A percentile compares a stretch with the other conserved stretches of the same genome.
Evolutionary conservation across 768 basidiomycete species (phyloP).

Genomic region (Amanita subjunquillea): DNA sequence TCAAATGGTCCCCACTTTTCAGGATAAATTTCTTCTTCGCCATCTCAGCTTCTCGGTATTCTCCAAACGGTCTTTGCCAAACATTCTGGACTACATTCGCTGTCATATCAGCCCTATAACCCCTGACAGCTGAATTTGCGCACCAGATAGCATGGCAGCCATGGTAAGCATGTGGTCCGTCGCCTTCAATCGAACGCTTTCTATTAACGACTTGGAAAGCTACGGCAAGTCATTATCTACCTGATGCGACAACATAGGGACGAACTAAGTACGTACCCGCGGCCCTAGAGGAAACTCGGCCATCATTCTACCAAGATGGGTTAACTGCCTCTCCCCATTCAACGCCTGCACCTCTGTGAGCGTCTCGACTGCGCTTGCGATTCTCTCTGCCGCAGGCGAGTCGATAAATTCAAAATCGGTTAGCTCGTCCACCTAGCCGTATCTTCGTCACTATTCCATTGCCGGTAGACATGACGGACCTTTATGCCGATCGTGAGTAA

Average conservation of each 20-base stretch:
- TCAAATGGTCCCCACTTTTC: constrained; percentile 82
- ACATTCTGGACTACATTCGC: constrained; percentile 57
- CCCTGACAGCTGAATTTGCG: constrained; percentile 5
- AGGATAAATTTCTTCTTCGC: constrained; percentile 73
- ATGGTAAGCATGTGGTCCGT: constrained; percentile 82
- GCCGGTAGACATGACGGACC: constrained; percentile 18
- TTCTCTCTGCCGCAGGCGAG: constrained; percentile 80
- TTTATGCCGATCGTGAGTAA: constrained; percentile 81
- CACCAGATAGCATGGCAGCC: constrained; percentile 82
- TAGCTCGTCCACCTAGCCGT: constrained; percentile 37
- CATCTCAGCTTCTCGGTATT: constrained; percentile 71
- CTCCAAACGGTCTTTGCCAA: constrained; percentile 72
- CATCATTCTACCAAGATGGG: constrained; percentile 72
- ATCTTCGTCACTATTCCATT: not conserved
- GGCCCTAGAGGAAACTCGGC: constrained; percentile 90
- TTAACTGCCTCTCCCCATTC: constrained; percentile 80
- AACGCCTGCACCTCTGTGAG: constrained; percentile 75
- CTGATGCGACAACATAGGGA: not conserved
- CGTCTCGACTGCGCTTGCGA: constrained; percentile 83
- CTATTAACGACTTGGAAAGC: constrained; percentile 81
- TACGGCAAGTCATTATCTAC: constrained; percentile 13
- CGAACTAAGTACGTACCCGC: constrained; percentile 34
- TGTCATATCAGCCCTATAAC: not conserved
- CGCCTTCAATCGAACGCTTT: constrained; percentile 80
- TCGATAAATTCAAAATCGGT: constrained; percentile 73